A percentile compares a stretch with the other conserved stretches of the same genome.
Conservation (phyloP, 2,329 filamentous ascomycete genomes). For the Pseudofabraea citricarpa region DNA sequence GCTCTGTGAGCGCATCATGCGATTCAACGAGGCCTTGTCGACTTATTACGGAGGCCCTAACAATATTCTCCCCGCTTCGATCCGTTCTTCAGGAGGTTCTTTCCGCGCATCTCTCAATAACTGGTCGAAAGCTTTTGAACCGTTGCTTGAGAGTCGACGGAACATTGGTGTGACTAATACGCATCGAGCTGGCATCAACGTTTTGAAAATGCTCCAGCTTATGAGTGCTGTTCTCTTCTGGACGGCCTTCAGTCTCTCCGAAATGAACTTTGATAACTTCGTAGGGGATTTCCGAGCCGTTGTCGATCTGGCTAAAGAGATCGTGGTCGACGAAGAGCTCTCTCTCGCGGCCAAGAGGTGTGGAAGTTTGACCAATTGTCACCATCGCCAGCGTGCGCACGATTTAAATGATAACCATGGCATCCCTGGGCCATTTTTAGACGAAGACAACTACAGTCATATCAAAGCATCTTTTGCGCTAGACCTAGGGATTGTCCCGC, state of each 20-base stretch:
- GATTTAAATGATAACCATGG: too few species aligned
- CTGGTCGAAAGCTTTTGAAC: slow-evolving; percentile 54
- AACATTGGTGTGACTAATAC: slow-evolving; percentile 42
- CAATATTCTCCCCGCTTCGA: slow-evolving; percentile 37
- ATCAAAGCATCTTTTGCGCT: slow-evolving; percentile 46
- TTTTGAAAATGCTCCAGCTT: slow-evolving; percentile 58
- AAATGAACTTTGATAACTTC: slow-evolving; percentile 54
- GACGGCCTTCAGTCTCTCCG: slow-evolving; percentile 55
- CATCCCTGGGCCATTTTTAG: slow-evolving; percentile 22
- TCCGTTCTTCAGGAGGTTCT: slow-evolving; percentile 26
- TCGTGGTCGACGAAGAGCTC: slow-evolving; percentile 53
- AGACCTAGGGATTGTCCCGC: slow-evolving; percentile 58
- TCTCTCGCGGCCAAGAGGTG: slow-evolving; percentile 43
- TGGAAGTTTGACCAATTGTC: slow-evolving; percentile 55
- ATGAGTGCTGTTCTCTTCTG: slow-evolving; percentile 53
- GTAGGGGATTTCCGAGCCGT: slow-evolving; percentile 47
- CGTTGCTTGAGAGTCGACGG: slow-evolving; percentile 43
- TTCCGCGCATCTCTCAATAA: slow-evolving; percentile 46
- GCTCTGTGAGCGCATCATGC: slow-evolving; percentile 50
- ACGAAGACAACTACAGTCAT: slow-evolving; percentile 53
- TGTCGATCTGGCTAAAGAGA: slow-evolving; percentile 52
- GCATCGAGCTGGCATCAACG: slow-evolving; percentile 54
- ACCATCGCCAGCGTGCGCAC: slow-evolving; percentile 50
- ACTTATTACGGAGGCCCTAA: slow-evolving; percentile 37
- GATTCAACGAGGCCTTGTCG: slow-evolving; percentile 53